Evolutionary conservation across 2,329 filamentous ascomycete genomes (phyloP), one percentile per base, ranked within the genome.

Genomic region (Gaeumannomyces tritici): DNA sequence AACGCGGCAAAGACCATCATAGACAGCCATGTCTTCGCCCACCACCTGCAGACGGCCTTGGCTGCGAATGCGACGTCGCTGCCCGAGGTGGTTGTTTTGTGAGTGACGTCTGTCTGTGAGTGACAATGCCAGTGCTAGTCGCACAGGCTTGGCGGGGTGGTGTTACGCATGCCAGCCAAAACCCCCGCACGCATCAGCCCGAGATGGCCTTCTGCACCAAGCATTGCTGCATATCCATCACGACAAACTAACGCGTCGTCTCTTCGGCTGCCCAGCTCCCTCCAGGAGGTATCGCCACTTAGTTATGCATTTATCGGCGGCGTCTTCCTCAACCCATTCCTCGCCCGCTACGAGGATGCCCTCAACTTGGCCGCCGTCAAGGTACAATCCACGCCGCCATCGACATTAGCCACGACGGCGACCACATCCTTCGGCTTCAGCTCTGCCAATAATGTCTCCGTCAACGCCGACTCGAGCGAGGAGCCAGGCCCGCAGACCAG

Each of bases 241-340:
- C 15, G 13, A 15, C 51, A 2, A 60, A 60, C 24, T 21, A 8
- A 42, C 24, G 31, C n/a, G n/a, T 35, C 21, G 57, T 59, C 31
- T 59, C 35, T 42, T 27, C 15, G n/a, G 55, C 55, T 13, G 33
- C n/a, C 12, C 57, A 88, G 73, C 79, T 91, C 92, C 80, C 82
- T 99, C 24, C 93, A 99, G 75, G 95, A 99, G 75, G 82, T 97
- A 65, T 89, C 93, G 12, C 95, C 95, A 0, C 82, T 98, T 60
- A 83, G 88, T 61, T 86, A 91, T 70, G 86, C 90, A 28, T 96
- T 98, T 73, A 87, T 97, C 57, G 93, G 93, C 33, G 89, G 90
- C 51, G 88, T 89, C 26, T 89, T 90, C 67, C 77, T 98, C 47
- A 80, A 80, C 29, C 86, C 89, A 0, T 98, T 96, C 73, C 86